Evolutionary conservation across 1,284 basidiomycete species (phyloP).

Genomic region (Rhodofomes roseus): DNA sequence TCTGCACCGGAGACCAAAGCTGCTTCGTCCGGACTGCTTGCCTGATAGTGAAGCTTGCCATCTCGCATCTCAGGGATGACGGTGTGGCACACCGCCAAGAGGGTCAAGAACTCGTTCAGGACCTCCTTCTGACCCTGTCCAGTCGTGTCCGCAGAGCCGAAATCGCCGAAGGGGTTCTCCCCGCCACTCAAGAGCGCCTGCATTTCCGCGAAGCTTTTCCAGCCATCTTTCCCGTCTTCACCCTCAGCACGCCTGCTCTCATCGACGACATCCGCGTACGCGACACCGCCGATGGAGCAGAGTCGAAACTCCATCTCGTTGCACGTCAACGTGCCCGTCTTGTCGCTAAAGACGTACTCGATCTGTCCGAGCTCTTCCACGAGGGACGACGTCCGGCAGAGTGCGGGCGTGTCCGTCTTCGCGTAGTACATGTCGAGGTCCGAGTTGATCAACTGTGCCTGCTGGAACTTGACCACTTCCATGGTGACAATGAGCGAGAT

Average conservation of each 20-base stretch:
- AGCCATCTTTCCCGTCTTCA: conserved; percentile 65
- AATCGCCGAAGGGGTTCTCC: conserved; percentile 54
- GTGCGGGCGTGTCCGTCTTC: conserved; percentile 91
- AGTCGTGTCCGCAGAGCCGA: conserved; percentile 31
- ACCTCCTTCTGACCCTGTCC: conserved; percentile 45
- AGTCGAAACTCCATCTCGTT: conserved; percentile 99
- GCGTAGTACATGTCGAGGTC: conserved; percentile 97
- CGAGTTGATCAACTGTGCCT: conserved; percentile 95
- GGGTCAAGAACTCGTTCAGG: conserved; percentile 82
- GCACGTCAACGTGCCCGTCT: conserved; percentile 94
- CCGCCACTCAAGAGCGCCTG: conserved; percentile 46
- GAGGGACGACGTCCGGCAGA: conserved; percentile 94
- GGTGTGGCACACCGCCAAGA: conserved; percentile 96
- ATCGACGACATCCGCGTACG: conserved; percentile 88
- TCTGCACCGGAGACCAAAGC: conserved; percentile 96
- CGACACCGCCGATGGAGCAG: conserved; percentile 85
- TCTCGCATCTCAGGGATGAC: conserved; percentile 95
- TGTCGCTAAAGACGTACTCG: conserved; percentile 98
- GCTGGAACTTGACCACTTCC: conserved; percentile 99
- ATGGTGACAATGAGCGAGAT: conserved; percentile 99
- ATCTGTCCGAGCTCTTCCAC: conserved; percentile 99
- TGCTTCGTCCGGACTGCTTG: conserved; percentile 97
- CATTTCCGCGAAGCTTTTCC: conserved; percentile 78
- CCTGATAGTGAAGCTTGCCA: conserved; percentile 88
- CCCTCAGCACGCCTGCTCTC: conserved; percentile 68